Percentiles rank a stretch among this genome's conserved stretches.
phyloP scores from a whole-genome alignment of 1,284 basidiomycete genomes.

The Fomes fomentarius region DNA sequence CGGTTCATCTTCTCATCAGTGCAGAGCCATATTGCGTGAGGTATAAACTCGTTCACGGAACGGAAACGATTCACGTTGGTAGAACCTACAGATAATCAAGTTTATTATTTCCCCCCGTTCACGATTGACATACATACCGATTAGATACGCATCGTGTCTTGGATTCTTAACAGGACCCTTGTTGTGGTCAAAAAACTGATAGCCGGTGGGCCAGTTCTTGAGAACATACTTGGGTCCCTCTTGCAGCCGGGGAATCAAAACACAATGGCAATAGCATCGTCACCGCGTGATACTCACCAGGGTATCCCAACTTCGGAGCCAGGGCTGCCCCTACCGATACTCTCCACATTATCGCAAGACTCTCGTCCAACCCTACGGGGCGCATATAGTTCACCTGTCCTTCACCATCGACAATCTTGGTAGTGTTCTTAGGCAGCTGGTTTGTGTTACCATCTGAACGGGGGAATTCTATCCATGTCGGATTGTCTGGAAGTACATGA shows the following conservation, averaged over 20 bases:
- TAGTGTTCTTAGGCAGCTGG: slow-evolving; percentile 61
- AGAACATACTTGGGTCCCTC: slow-evolving; percentile 63
- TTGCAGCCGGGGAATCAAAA: slow-evolving; percentile 27
- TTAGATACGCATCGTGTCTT: slow-evolving; percentile 79
- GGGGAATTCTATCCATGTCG: slow-evolving; percentile 59
- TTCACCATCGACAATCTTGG: slow-evolving; percentile 51
- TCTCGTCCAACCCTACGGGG: slow-evolving; percentile 50
- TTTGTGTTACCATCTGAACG: slow-evolving; percentile 58
- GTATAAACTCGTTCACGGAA: slow-evolving; percentile 79
- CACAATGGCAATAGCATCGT: not conserved
- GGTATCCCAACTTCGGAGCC: slow-evolving; percentile 52
- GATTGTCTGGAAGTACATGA: slow-evolving; percentile 48
- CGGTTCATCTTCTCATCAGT: slow-evolving; percentile 51
- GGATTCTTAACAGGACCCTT: slow-evolving; percentile 57
- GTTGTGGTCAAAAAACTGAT: slow-evolving; percentile 75
- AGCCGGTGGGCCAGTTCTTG: slow-evolving; percentile 64
- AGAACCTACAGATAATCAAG: slow-evolving; percentile 42
- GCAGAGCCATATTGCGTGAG: slow-evolving; percentile 81
- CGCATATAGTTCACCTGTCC: slow-evolving; percentile 75
- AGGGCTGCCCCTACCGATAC: slow-evolving; percentile 55
- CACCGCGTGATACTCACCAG: slow-evolving; percentile 43
- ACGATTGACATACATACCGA: slow-evolving; percentile 49
- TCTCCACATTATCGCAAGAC: slow-evolving; percentile 63
- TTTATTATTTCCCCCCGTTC: not conserved
- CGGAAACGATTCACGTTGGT: slow-evolving; percentile 58